Evolutionary conservation across 495 filamentous ascomycete species (phyloP).

Genomic region (Physcia stellaris): DNA sequence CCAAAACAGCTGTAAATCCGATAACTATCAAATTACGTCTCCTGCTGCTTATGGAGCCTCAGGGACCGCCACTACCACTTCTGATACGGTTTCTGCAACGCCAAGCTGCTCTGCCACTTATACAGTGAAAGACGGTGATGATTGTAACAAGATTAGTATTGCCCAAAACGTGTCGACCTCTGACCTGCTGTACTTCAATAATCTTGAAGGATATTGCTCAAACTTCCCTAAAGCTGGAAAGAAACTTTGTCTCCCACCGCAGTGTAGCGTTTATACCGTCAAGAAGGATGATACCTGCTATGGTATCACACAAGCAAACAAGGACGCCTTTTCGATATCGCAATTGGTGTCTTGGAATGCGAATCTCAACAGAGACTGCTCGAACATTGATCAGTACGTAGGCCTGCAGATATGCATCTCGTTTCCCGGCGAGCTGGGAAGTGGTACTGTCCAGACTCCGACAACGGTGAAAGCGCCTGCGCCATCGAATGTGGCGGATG

Average conservation of each 20-base stretch:
- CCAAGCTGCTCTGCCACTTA: conserved; percentile 1
- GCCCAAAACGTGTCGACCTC: conserved; percentile 14
- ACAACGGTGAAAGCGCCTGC: neutral
- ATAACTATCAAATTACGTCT: conserved; percentile 7
- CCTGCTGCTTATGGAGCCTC: conserved; percentile 5
- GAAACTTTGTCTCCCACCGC: conserved; percentile 9
- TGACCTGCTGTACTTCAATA: conserved; percentile 14
- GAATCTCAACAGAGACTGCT: neutral
- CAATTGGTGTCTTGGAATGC: conserved; percentile 15
- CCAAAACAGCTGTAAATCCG: too few relatives aligned
- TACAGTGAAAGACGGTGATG: conserved; percentile 9
- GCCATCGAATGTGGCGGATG: neutral
- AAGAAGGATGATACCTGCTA: conserved; percentile 17
- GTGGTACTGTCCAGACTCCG: too few relatives aligned
- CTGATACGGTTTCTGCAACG: neutral
- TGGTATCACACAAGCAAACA: conserved; percentile 10
- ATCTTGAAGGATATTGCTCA: conserved; percentile 5
- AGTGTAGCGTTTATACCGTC: conserved; percentile 9
- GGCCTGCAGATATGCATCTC: conserved; percentile 4
- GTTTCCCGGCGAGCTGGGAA: neutral
- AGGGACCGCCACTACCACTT: conserved; percentile 3
- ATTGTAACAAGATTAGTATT: conserved; percentile 14
- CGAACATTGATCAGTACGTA: neutral
- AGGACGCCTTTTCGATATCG: conserved; percentile 1
- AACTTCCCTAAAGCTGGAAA: conserved; percentile 6